These are phyloP conservation scores for Ilyonectria mors-panacis DNA, from an alignment of 2,329 filamentous ascomycete genomes.

Conservation along the genomic window DNA sequence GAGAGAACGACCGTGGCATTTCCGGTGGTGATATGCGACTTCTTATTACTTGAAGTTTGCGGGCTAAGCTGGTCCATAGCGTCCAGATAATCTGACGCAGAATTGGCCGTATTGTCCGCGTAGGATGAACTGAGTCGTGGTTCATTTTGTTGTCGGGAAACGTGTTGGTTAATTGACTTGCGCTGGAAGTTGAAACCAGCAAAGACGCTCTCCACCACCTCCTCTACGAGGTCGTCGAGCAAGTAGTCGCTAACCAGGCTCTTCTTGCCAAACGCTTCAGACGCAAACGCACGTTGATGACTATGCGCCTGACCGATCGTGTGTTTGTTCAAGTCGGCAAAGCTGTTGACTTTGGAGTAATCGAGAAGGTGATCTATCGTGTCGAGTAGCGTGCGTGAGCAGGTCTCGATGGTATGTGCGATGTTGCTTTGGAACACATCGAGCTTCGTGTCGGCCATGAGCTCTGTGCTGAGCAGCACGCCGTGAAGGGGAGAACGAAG, in stretches of 20 bases:
- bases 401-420: conserved; percentile 65
- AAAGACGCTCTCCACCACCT: conserved; percentile 63
- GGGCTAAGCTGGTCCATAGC: no score
- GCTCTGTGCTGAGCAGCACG: conserved; percentile 67
- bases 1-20: conserved; percentile 48
- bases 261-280: conserved; percentile 27
- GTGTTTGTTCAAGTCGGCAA: no score
- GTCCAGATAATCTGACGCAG: no score
- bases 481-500: conserved; percentile 74
- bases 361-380: conserved; percentile 69
- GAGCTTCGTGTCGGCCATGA: conserved; percentile 66
- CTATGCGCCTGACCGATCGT: no score
- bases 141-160: no score
- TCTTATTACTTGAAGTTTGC: conserved; percentile 38
- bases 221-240: conserved; percentile 60
- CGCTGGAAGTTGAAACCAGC: conserved; percentile 60
- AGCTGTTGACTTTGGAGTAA: conserved; percentile 69
- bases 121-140: no score
- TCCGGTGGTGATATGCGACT: conserved; percentile 31
- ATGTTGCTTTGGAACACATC: conserved; percentile 63
- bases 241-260: conserved; percentile 49
- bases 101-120: no score
- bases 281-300: no score
- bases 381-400: conserved; percentile 66
- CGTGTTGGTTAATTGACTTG: conserved; percentile 33